phyloP scores from a whole-genome alignment of 2,329 filamentous ascomycete species.

The Talaromyces piceae region DNA sequence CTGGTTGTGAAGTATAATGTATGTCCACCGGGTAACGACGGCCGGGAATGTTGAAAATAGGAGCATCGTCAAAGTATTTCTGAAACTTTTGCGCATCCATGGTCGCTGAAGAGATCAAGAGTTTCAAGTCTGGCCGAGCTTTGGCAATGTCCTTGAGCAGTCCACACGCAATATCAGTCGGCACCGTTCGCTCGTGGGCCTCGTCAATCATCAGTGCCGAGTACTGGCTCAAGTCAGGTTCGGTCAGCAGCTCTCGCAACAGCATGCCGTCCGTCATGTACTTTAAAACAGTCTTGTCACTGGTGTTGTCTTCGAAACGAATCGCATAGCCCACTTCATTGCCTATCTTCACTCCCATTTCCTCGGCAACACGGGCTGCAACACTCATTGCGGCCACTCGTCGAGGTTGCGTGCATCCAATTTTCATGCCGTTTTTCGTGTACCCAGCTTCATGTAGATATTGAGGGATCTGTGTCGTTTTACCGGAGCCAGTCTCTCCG shows the following conservation, averaged over 20 bases:
- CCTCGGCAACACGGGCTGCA: constrained; percentile 89
- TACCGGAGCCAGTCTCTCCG: constrained; percentile 89
- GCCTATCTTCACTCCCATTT: constrained; percentile 82
- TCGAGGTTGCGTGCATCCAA: constrained; percentile 89
- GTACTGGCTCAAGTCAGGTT: constrained; percentile 75
- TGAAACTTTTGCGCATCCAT: constrained; percentile 92
- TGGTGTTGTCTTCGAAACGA: constrained; percentile 87
- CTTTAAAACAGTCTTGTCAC: constrained; percentile 83
- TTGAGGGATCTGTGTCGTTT: constrained; percentile 91
- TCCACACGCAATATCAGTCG: constrained; percentile 83
- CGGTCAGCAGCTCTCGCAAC: constrained; percentile 79
- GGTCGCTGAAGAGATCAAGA: constrained; percentile 89
- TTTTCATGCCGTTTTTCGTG: constrained; percentile 73
- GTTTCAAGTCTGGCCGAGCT: constrained; percentile 74
- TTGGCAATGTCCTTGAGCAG: constrained; percentile 82
- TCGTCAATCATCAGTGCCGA: constrained; percentile 94
- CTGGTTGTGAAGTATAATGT: constrained; percentile 81
- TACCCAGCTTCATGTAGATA: constrained; percentile 89
- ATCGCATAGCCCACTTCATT: constrained; percentile 92
- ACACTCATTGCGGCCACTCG: constrained; percentile 97
- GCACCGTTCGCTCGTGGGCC: constrained; percentile 86
- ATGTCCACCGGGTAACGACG: constrained; percentile 84
- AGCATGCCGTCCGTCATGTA: constrained; percentile 99
- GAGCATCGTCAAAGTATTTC: constrained; percentile 82
- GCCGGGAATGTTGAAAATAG: constrained; percentile 91